Base-by-base conservation (phyloP, 2,329 filamentous ascomycete species). In the Penicillium sp. region DNA sequence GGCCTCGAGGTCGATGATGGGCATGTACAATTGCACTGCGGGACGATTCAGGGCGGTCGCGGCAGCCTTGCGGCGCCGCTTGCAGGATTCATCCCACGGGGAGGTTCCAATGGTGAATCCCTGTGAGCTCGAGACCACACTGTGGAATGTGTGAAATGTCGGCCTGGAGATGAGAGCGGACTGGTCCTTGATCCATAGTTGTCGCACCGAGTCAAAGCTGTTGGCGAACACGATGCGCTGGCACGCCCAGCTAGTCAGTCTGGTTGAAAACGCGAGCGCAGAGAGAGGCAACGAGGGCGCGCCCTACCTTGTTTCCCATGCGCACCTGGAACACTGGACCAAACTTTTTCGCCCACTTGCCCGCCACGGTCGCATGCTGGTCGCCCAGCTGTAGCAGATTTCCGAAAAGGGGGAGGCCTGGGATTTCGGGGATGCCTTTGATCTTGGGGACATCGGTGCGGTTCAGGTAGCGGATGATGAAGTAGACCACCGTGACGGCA, bases 51-150 rank as follows among this genome's bases (percentile, higher is more conserved):
- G 73, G 0, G 87, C 86, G 0, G 86, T 88, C 3, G 84, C 86
- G 1, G 86, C 86, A 0, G 84, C 86, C 69, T 88, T 90, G 47
- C 87, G 79, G 7, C 86, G 77, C 16, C 75, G 72, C 63, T 90
- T 91, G 67, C 84, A 87, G 2, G 81, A 87, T 35, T 88, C 86
- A 47, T 90, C 85, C 83, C 86, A 93, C 0, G 87, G 86, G 0
- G 85, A 89, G 0, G 86, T 88, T 1, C 87, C 87, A 45, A 93
- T 88, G 0, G 86, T 91, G 64, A 88, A 86, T 4, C 86, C 86
- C 52, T 88, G 83, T 0, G 83, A 86, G 21, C 75, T 80, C 1
- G 85, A 88, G 3, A 89, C 83, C 3, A 90, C 83, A 4, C 77
- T 85, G 64, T 90, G 86, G 63, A 90, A 91, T 1, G 86, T 91